Evolutionary conservation across 2,329 filamentous ascomycete genomes (phyloP).

Genomic region (Blumeria graminis): DNA sequence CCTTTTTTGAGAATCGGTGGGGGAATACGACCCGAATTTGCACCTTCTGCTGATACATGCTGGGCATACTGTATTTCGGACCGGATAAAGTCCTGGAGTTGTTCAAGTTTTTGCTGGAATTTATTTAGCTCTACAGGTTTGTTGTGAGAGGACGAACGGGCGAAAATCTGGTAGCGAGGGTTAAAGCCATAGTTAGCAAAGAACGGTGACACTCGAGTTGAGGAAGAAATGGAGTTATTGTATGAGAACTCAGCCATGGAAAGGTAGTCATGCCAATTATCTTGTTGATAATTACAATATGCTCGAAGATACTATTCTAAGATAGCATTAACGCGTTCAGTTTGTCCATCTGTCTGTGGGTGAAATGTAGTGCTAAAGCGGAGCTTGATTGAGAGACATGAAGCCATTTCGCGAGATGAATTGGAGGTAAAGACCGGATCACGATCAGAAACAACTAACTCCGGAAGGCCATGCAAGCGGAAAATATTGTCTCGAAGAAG

Average conservation of each 20-base stretch:
- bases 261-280: constrained; percentile 3
- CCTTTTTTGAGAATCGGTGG: neutral
- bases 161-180: neutral
- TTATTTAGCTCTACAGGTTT: neutral
- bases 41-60: neutral
- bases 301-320: too few species aligned
- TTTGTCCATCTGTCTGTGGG: too few species aligned
- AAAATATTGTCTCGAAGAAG: neutral
- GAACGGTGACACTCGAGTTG: neutral
- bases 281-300: too few species aligned
- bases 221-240: constrained; percentile 1
- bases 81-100: neutral
- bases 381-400: neutral
- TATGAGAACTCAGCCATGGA: constrained; percentile 2
- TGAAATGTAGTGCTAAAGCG: neutral
- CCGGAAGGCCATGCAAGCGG: neutral
- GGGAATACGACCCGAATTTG: neutral
- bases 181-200: neutral
- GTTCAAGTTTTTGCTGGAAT: neutral
- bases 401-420: neutral
- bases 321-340: too few species aligned
- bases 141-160: neutral
- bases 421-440: neutral
- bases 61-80: neutral
- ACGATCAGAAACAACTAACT: neutral